These are phyloP conservation scores for Rhytidhysteron rufulum DNA, from an alignment of 2,329 filamentous ascomycete species.

Conservation along the genomic window DNA sequence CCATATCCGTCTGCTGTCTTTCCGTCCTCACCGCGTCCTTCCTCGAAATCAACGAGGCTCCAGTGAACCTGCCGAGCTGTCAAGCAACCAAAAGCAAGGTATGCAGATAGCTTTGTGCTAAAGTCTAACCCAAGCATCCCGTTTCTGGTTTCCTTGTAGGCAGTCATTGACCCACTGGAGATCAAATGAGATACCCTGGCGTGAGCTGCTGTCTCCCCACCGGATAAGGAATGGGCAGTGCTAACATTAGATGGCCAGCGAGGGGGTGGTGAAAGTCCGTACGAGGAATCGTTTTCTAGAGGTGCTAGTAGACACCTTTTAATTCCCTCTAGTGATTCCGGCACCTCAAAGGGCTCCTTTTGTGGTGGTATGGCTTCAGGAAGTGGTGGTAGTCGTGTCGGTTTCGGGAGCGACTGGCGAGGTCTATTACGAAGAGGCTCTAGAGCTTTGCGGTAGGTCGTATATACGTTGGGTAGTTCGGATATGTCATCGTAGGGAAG, in stretches of 20 bases:
- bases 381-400: slow-evolving; percentile 55
- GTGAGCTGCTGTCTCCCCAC: slow-evolving; percentile 61
- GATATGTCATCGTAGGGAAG: slow-evolving; percentile 54
- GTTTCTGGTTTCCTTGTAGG: slow-evolving; percentile 69
- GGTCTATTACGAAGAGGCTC: slow-evolving; percentile 67
- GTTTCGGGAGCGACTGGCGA: slow-evolving; percentile 53
- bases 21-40: slow-evolving; percentile 46
- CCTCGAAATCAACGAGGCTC: slow-evolving; percentile 64
- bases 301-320: slow-evolving; percentile 56
- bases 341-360: slow-evolving; percentile 59
- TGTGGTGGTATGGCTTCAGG: slow-evolving; percentile 59
- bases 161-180: slow-evolving; percentile 55
- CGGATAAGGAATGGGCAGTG: slow-evolving; percentile 63
- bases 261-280: slow-evolving; percentile 51
- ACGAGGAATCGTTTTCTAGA: slow-evolving; percentile 41
- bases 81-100: slow-evolving; percentile 67
- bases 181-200: slow-evolving; percentile 60
- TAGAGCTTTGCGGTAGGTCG: slow-evolving; percentile 67
- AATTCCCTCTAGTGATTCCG: slow-evolving; percentile 51
- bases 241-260: slow-evolving; percentile 49
- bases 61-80: slow-evolving; percentile 70
- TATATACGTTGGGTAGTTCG: slow-evolving; percentile 71
- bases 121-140: slow-evolving; percentile 67
- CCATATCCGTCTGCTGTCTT: slow-evolving; percentile 52
- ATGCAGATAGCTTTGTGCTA: slow-evolving; percentile 73